Evolutionary conservation across 2,329 filamentous ascomycete genomes (phyloP).

Genomic region (Penicillium sp.): DNA sequence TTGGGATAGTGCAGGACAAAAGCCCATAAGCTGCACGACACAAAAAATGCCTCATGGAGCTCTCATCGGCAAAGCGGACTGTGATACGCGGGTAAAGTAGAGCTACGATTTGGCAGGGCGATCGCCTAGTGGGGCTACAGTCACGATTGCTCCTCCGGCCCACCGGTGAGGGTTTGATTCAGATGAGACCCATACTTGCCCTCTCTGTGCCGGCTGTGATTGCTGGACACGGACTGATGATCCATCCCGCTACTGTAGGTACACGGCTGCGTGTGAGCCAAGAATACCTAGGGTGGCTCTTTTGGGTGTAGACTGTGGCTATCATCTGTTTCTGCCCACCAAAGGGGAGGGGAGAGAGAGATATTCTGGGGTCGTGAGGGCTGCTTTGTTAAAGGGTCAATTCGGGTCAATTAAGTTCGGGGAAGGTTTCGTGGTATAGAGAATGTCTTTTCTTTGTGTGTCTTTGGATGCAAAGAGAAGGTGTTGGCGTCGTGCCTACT

Average conservation of each 20-base stretch:
- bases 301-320: background rate
- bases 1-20: background rate
- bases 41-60: background rate
- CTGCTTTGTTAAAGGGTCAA: background rate
- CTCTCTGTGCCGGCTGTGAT: slow-evolving; percentile 18
- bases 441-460: background rate
- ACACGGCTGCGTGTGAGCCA: slow-evolving; percentile 27
- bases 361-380: background rate
- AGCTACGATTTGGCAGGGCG: slow-evolving; percentile 29
- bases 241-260: slow-evolving; percentile 34
- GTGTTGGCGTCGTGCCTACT: slow-evolving; percentile 1
- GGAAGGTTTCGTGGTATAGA: background rate
- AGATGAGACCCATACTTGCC: slow-evolving; percentile 17
- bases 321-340: too few species aligned
- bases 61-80: background rate
- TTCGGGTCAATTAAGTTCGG: slow-evolving; percentile 1
- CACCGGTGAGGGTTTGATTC: slow-evolving; percentile 27
- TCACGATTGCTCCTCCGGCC: slow-evolving; percentile 23
- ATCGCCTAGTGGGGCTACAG: slow-evolving; percentile 29
- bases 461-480: background rate
- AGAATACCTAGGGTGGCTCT: slow-evolving; percentile 9
- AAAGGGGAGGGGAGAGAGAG: too few species aligned
- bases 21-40: background rate
- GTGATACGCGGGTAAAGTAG: background rate
- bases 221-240: slow-evolving; percentile 14